Percentiles rank a stretch among this genome's conserved stretches.
phyloP scores from a whole-genome alignment of 176 grass and related monocot species.

The Oryza nivara region DNA sequence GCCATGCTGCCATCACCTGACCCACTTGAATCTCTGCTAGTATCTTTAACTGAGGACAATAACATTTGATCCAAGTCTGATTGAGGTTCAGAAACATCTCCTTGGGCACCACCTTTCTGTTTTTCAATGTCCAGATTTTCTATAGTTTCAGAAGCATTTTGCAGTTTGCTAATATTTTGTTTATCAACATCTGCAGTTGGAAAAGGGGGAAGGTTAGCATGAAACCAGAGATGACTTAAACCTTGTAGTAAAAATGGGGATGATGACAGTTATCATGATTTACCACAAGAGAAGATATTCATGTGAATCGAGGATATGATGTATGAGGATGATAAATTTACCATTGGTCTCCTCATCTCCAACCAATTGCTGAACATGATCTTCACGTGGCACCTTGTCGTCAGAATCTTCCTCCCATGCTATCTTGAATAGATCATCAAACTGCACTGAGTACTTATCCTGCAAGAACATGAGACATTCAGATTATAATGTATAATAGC shows the following conservation, averaged over 20 bases:
- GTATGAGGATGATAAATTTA: slow-evolving; percentile 40
- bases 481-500: slow-evolving; percentile 3
- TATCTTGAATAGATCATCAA: slow-evolving; percentile 97
- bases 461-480: slow-evolving; percentile 41
- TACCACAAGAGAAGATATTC: slow-evolving; percentile 16
- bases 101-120: slow-evolving; percentile 31
- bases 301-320: slow-evolving; percentile 22
- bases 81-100: slow-evolving; percentile 55
- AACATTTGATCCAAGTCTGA: slow-evolving; percentile 65
- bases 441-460: slow-evolving; percentile 79
- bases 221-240: slow-evolving; percentile 13
- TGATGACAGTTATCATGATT: slow-evolving; percentile 19
- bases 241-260: slow-evolving; percentile 8
- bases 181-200: slow-evolving; percentile 33
- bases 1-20: slow-evolving; percentile 36
- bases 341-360: slow-evolving; percentile 42
- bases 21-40: slow-evolving; percentile 43
- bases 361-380: slow-evolving; percentile 48
- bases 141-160: slow-evolving; percentile 37
- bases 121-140: slow-evolving; percentile 37
- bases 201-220: slow-evolving; percentile 26
- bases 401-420: slow-evolving; percentile 75
- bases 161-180: slow-evolving; percentile 32
- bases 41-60: slow-evolving; percentile 42
- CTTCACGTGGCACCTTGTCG: slow-evolving; percentile 48